Conservation (phyloP, 163 green algal species). For the Prototheca stagnorum region DNA sequence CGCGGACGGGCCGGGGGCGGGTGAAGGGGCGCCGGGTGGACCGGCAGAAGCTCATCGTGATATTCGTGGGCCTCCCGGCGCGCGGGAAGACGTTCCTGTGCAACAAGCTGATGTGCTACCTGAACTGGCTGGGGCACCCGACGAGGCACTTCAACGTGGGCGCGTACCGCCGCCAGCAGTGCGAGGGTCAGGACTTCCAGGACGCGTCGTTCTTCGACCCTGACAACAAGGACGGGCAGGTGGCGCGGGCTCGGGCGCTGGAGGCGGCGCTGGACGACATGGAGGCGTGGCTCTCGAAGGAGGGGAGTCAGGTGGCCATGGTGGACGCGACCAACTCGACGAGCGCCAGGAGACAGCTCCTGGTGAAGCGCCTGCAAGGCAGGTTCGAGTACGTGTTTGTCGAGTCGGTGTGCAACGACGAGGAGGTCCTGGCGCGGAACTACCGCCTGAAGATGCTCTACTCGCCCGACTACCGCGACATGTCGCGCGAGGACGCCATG, state of each 20-base stretch:
- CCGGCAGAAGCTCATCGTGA: conserved; percentile 68
- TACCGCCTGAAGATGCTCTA: conserved; percentile 83
- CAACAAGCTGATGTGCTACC: conserved; percentile 90
- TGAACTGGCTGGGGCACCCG: conserved; percentile 86
- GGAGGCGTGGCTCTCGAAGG: conserved; percentile 49
- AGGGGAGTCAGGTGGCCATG: conserved; percentile 68
- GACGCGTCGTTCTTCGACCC: conserved; percentile 76
- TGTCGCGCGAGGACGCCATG: conserved; percentile 36
- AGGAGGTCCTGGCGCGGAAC: conserved; percentile 60
- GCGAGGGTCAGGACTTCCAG: conserved; percentile 31
- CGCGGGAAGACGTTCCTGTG: conserved; percentile 90
- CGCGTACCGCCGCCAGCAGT: conserved; percentile 52
- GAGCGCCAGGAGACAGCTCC: conserved; percentile 42
- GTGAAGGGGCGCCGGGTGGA: too few relatives aligned
- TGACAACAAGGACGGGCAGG: conserved; percentile 36
- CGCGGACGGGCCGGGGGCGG: too few relatives aligned
- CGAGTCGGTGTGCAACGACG: conserved; percentile 87
- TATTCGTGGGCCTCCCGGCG: conserved; percentile 76
- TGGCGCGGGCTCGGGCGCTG: conserved; percentile 45
- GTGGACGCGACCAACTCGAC: conserved; percentile 95
- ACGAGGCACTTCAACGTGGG: conserved; percentile 93
- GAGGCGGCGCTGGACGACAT: conserved; percentile 64
- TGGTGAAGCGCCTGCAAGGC: conserved; percentile 52
- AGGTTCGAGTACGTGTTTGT: conserved; percentile 87
- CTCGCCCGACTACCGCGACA: conserved; percentile 69